These are phyloP conservation scores for Periconia digitata DNA, from an alignment of 2,329 filamentous ascomycete species.

Conservation along the genomic window DNA sequence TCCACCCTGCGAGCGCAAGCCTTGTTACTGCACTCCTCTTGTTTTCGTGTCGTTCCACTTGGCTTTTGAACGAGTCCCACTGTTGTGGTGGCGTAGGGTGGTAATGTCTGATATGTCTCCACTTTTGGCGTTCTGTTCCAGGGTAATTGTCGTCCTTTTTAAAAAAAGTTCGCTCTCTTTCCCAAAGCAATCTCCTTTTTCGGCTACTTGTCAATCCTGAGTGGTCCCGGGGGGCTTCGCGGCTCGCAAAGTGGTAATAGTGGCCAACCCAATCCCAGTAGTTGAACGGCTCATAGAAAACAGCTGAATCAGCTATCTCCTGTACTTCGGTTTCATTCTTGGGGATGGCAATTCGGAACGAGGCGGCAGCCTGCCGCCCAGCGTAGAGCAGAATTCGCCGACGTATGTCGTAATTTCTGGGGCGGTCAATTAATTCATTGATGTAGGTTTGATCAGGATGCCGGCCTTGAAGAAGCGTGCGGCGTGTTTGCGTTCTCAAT, in stretches of 20 bases:
- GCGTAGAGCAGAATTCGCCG: slow-evolving; percentile 9
- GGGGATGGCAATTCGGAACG: slow-evolving; percentile 13
- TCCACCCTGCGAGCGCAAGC: slow-evolving; percentile 29
- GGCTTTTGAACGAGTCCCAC: slow-evolving; percentile 20
- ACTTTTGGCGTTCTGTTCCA: slow-evolving; percentile 12
- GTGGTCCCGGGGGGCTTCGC: background rate
- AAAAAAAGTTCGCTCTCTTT: slow-evolving; percentile 16
- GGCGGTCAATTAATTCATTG: background rate
- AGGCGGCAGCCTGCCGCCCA: slow-evolving; percentile 16
- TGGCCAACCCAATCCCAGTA: slow-evolving; percentile 30
- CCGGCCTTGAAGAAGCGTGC: background rate
- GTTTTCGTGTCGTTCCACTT: slow-evolving; percentile 2
- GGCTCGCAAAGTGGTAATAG: background rate
- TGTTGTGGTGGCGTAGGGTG: slow-evolving; percentile 13
- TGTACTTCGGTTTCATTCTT: background rate
- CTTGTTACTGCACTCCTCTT: slow-evolving; percentile 18
- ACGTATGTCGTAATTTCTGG: background rate
- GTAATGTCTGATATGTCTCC: no score
- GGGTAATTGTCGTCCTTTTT: slow-evolving; percentile 1
- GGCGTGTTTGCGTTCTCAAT: background rate
- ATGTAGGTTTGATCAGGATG: background rate
- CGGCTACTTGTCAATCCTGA: no score
- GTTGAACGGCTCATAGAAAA: slow-evolving; percentile 25
- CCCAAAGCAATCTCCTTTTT: slow-evolving; percentile 20
- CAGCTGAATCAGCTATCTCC: slow-evolving; percentile 4